Evolutionary conservation across 2,329 filamentous ascomycete genomes (phyloP), one percentile per base, ranked within the genome.

Genomic region (Aspergillus awamori): DNA sequence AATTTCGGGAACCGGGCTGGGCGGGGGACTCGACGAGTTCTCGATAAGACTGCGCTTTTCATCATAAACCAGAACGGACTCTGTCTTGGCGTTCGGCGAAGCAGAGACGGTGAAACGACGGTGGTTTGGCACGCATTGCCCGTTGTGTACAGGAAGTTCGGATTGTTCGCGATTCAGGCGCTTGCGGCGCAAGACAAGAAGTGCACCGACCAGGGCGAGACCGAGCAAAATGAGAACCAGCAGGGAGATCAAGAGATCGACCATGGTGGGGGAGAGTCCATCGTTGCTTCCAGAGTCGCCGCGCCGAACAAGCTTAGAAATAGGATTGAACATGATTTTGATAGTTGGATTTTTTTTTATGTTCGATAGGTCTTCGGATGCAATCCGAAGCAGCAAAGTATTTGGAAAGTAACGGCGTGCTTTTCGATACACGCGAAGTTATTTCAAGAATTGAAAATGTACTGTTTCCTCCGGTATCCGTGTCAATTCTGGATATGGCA

Each of bases 1-100:
- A 72, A 99, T 99, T 80, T 98, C 91, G 20, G 95, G 95, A 28
- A 98, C 91, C n/a, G 90, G 89, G 49, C 89, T 91, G 70, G 89
- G 82, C 22, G 93, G 91, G 15, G 92, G 89, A 65, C 87, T 89
- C 62, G 85, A 83, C 33, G 91, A 90, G 78, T 91, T 91, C 66
- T 88, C 84, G 67, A 94, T 87, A 79, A 96, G 88, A 66, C 87
- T 87, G 74, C 89, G 87, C 78, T 95, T 92, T 76, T 92, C 89
- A 70, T 90, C 87, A 75, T 92, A 90, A 70, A 95, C 86, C 63
- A 92, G 85, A 67, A 95, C 84, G 63, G 85, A 85, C 60, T 91
- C 91, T 58, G 87, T 86, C 74, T 86, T 87, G 71, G 82, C 81
- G 62, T 80, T 77, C 11, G 78, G 76, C 2, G 77, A 72, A 15